A percentile compares a stretch with the other conserved stretches of the same genome.
Conservation (phyloP, 2,329 filamentous ascomycete species). For the Apiospora malaysiana region DNA sequence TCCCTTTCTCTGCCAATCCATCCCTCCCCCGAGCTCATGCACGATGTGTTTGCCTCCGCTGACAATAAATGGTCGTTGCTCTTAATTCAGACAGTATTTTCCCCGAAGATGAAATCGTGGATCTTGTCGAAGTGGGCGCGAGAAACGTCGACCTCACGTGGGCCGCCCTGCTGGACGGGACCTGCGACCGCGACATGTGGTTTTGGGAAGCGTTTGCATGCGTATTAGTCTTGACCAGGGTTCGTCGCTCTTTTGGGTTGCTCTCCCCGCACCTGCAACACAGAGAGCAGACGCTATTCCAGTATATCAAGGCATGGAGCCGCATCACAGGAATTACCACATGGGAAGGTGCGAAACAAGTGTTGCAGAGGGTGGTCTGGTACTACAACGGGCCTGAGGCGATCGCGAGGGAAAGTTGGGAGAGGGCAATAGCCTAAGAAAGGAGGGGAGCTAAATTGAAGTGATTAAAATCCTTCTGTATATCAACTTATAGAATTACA, state of each 20-base stretch:
- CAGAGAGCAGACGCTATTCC: neutral
- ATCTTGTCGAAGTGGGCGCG: too few relatives aligned
- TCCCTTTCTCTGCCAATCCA: too few relatives aligned
- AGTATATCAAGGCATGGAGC: neutral
- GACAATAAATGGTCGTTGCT: too few relatives aligned
- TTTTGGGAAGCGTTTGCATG: neutral
- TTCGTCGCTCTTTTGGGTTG: neutral
- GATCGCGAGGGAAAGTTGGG: neutral
- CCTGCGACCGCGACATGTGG: neutral
- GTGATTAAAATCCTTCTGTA: too few relatives aligned
- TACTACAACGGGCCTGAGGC: neutral
- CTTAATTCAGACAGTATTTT: too few relatives aligned
- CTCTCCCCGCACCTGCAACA: neutral
- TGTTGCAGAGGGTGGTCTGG: neutral
- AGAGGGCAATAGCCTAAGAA: neutral
- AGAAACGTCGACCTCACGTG: too few relatives aligned
- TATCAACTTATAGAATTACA: too few relatives aligned
- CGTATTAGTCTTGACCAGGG: neutral
- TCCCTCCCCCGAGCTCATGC: too few relatives aligned
- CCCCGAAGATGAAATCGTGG: neutral
- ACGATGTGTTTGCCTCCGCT: too few relatives aligned
- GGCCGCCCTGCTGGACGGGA: neutral
- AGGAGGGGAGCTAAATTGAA: too few relatives aligned
- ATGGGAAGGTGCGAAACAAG: neutral
- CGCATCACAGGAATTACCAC: neutral